Conservation (phyloP, 2,329 filamentous ascomycete genomes). For the Neopestalotiopsis sp. region DNA sequence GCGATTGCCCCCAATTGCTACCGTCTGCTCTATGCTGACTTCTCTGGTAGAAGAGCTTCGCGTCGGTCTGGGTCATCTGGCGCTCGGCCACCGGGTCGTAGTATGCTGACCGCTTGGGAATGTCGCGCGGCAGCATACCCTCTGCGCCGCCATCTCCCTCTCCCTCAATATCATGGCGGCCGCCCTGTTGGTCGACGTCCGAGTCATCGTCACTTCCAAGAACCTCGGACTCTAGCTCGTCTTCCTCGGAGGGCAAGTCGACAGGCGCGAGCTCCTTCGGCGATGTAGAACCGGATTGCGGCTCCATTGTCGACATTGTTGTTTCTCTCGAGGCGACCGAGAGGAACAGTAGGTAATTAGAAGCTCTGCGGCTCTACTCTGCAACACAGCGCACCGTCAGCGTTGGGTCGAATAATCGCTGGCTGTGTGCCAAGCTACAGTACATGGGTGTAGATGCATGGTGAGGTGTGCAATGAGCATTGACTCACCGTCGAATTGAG, state of each 20-base stretch:
- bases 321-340: neutral
- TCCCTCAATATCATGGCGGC: slow-evolving; percentile 20
- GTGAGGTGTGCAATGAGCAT: neutral
- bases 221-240: slow-evolving; percentile 37
- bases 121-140: slow-evolving; percentile 66
- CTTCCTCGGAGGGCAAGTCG: slow-evolving; percentile 44
- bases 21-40: slow-evolving; percentile 69
- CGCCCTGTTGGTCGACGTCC: slow-evolving; percentile 30
- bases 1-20: slow-evolving; percentile 41
- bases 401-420: neutral
- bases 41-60: slow-evolving; percentile 94
- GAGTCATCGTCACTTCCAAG: slow-evolving; percentile 41
- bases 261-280: slow-evolving; percentile 36
- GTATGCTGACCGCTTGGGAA: slow-evolving; percentile 78
- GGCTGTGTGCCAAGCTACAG: neutral
- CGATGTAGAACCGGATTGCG: slow-evolving; percentile 41
- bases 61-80: slow-evolving; percentile 91
- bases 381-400: neutral
- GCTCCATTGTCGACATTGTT: slow-evolving; percentile 24
- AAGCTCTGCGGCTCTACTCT: neutral
- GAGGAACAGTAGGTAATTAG: neutral
- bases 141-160: slow-evolving; percentile 36
- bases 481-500: neutral
- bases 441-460: neutral
- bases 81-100: slow-evolving; percentile 95